Evolutionary conservation across 345 rosid species (phyloP).

Genomic region (Abelmoschus esculentus): DNA sequence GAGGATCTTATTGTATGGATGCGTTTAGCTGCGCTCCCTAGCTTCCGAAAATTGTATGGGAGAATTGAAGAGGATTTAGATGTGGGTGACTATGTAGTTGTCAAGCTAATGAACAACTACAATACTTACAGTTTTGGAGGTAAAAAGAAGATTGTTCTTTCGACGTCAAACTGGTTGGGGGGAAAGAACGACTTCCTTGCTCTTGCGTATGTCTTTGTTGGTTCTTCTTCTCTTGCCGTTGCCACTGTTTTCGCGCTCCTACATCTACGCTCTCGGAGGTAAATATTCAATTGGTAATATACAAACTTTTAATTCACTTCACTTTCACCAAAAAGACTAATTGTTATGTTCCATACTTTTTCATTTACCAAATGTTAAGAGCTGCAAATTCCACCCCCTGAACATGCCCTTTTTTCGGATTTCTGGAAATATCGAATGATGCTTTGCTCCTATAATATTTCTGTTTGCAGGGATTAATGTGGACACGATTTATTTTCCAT

Average conservation of each 20-base stretch:
- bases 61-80: constrained; percentile 70
- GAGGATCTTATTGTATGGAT: constrained; percentile 89
- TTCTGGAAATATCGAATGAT: neutral
- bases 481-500: constrained; percentile 33
- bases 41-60: constrained; percentile 74
- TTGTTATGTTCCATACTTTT: neutral
- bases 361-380: neutral
- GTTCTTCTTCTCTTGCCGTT: constrained; percentile 48
- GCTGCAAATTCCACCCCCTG: no score
- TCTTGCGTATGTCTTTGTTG: constrained; percentile 52
- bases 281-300: constrained; percentile 2
- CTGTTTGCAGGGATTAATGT: constrained; percentile 41
- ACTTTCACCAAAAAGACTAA: neutral
- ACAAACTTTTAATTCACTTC: constrained; percentile 9
- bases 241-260: constrained; percentile 59
- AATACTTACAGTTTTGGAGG: constrained; percentile 80
- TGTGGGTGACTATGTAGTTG: constrained; percentile 42
- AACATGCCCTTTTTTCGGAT: neutral
- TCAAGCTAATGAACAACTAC: constrained; percentile 61
- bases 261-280: constrained; percentile 61
- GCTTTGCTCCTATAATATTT: neutral
- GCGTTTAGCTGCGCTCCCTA: constrained; percentile 78
- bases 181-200: constrained; percentile 83
- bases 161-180: constrained; percentile 77
- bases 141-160: constrained; percentile 66